Evolutionary conservation across 208 protist species (phyloP).

Genomic region (Porcisia hertigi): DNA sequence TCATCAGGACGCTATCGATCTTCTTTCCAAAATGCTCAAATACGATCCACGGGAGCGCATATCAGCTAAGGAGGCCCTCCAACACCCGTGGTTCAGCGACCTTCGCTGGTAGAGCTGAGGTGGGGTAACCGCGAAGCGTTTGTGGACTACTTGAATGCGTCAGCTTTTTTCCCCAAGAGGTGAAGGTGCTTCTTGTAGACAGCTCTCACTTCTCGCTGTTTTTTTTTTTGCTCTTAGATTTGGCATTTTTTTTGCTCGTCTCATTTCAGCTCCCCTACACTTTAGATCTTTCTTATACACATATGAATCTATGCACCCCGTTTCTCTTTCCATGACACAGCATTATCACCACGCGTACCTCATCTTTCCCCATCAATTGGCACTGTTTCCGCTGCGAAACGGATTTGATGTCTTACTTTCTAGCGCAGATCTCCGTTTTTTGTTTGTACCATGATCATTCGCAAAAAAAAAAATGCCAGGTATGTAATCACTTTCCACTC

Average conservation of each 20-base stretch:
- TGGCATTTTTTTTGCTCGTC: constrained; percentile 2
- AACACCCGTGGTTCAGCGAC: constrained; percentile 92
- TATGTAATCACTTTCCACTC: neutral
- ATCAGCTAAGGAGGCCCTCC: constrained; percentile 87
- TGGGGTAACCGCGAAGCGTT: neutral
- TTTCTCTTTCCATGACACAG: constrained; percentile 5
- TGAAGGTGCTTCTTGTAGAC: constrained; percentile 6
- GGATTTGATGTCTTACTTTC: constrained; percentile 1
- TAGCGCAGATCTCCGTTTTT: neutral
- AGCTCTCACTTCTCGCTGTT: neutral
- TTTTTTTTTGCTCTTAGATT: constrained; percentile 13
- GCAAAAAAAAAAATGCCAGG: neutral
- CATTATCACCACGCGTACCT: neutral
- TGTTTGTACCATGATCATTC: neutral
- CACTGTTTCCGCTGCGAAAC: constrained; percentile 5
- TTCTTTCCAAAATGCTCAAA: constrained; percentile 89
- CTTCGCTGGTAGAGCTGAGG: constrained; percentile 41
- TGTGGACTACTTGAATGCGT: neutral
- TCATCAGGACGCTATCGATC: constrained; percentile 79
- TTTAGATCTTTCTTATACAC: constrained; percentile 10
- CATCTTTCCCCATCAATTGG: constrained; percentile 4
- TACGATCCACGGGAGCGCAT: constrained; percentile 91
- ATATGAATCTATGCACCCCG: neutral
- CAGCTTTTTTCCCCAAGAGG: neutral
- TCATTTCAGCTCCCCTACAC: neutral